Evolutionary conservation across 495 filamentous ascomycete genomes (phyloP).

Genomic region (Penicillium nucicola): DNA sequence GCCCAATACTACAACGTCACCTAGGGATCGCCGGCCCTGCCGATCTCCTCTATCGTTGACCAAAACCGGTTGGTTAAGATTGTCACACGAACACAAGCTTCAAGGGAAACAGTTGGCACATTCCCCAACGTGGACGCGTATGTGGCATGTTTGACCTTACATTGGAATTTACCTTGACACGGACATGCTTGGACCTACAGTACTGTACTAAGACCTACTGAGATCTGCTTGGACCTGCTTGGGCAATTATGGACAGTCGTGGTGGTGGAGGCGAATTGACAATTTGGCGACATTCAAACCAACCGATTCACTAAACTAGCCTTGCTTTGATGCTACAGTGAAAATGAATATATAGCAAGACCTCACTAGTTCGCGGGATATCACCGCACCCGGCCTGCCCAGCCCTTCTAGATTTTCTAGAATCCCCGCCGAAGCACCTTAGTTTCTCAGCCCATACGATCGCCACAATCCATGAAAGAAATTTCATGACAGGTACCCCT

Average conservation of each 20-base stretch:
- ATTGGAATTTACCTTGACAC: not conserved
- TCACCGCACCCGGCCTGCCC: conserved; percentile 3
- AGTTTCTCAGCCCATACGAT: conserved; percentile 7
- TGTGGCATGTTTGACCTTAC: not conserved
- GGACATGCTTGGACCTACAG: no score
- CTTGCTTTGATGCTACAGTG: no score
- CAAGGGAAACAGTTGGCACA: not conserved
- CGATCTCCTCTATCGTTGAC: conserved; percentile 2
- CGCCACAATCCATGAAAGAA: conserved; percentile 10
- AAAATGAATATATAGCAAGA: no score
- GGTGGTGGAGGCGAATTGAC: conserved; percentile 3
- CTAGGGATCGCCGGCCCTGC: conserved; percentile 2
- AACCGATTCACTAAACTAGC: not conserved
- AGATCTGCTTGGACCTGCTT: no score
- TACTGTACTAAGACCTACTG: no score
- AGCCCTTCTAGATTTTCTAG: conserved; percentile 28
- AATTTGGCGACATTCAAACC: no score
- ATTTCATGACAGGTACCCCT: not conserved
- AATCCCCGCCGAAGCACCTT: conserved; percentile 21
- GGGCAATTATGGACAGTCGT: no score
- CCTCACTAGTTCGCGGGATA: no score
- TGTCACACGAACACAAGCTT: not conserved
- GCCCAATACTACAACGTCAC: not conserved
- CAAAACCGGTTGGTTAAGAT: not conserved
- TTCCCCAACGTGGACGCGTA: conserved; percentile 2